These are phyloP conservation scores for Solanum chmielewskii DNA, from an alignment of 257 asterid species.

Conservation along the genomic window DNA sequence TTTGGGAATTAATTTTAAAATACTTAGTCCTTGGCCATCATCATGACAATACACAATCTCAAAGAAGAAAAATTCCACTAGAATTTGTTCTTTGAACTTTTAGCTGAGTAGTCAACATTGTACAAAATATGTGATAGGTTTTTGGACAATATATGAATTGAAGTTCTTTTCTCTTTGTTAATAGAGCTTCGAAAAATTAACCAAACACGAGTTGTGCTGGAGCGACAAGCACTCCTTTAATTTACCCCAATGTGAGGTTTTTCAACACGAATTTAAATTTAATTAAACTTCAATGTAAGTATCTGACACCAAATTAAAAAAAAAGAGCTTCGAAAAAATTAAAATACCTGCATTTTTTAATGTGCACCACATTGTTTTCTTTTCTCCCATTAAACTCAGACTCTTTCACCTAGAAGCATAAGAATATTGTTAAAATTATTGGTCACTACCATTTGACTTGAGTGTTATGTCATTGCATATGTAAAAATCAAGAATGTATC, in stretches of 20 bases:
- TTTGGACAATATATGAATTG: neutral
- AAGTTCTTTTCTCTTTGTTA: neutral
- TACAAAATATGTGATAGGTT: neutral
- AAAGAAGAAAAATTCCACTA: neutral
- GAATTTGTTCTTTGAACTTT: neutral
- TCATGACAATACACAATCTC: neutral
- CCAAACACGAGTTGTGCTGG: neutral
- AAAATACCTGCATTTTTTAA: conserved; percentile 84
- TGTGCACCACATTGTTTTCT: conserved; percentile 69
- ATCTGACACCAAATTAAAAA: too few relatives aligned
- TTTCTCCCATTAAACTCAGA: conserved; percentile 48
- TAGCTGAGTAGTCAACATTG: neutral
- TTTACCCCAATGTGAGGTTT: accelerated
- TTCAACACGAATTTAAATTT: neutral
- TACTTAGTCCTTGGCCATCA: neutral
- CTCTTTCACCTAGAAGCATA: conserved; percentile 48
- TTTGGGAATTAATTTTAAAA: neutral
- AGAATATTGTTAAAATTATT: neutral
- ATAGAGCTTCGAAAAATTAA: neutral
- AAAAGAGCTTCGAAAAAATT: neutral
- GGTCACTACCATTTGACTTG: neutral
- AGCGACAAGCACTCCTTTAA: neutral
- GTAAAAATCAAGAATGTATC: neutral
- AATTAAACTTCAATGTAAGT: neutral
- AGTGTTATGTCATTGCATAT: neutral